phyloP scores from a whole-genome alignment of 352 stramenopile genomes.

The Globisporangium paroecandrum region DNA sequence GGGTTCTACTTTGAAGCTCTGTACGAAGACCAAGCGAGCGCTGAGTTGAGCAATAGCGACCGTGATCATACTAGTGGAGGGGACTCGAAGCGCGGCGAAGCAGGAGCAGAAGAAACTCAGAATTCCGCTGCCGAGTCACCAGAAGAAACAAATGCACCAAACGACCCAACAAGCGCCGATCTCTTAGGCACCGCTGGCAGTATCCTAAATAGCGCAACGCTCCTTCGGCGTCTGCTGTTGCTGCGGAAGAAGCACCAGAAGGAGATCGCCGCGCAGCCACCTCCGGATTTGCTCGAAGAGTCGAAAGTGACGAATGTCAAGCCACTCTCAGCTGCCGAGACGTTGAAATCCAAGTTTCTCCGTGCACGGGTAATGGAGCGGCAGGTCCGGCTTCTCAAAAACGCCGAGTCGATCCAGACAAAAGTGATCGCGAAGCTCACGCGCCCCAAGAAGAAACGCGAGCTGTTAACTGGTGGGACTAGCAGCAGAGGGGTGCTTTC shows the following conservation, averaged over 20 bases:
- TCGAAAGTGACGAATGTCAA: slow-evolving; percentile 31
- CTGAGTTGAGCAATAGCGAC: background rate
- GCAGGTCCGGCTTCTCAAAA: slow-evolving; percentile 19
- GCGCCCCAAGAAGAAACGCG: slow-evolving; percentile 17
- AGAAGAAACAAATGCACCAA: background rate
- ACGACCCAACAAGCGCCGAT: background rate
- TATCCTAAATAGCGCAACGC: slow-evolving; percentile 15
- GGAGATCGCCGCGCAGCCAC: slow-evolving; percentile 17
- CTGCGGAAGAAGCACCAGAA: slow-evolving; percentile 36
- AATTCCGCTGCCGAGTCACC: background rate
- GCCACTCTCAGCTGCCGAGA: slow-evolving; percentile 28
- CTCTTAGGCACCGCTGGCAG: background rate
- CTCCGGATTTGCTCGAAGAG: slow-evolving; percentile 34
- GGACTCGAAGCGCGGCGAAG: background rate
- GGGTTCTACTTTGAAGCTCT: slow-evolving; percentile 35
- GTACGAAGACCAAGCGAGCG: slow-evolving; percentile 18
- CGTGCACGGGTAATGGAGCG: slow-evolving; percentile 32
- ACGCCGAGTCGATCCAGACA: slow-evolving; percentile 23
- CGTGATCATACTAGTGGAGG: background rate
- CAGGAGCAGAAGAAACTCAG: background rate
- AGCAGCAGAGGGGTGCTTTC: background rate
- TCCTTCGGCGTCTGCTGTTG: slow-evolving; percentile 40
- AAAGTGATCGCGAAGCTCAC: slow-evolving; percentile 20
- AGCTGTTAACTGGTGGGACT: background rate
- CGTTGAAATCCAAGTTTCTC: slow-evolving; percentile 50